phyloP scores from a whole-genome alignment of 768 basidiomycete species.

The Pulveroboletus sp. region DNA sequence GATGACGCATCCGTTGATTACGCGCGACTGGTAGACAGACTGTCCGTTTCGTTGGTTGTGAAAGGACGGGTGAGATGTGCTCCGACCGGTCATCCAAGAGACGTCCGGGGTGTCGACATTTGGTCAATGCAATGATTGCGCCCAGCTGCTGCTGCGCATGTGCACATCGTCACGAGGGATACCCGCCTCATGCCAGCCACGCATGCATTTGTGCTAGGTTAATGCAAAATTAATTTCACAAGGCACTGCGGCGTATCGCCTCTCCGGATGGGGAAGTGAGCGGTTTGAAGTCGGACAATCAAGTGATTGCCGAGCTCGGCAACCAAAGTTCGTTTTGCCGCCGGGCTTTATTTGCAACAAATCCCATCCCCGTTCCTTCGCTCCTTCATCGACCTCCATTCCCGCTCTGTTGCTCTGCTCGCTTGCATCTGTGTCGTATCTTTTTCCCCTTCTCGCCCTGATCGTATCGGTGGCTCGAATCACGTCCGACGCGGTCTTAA shows the following conservation, averaged over 20 bases:
- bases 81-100: constrained; percentile 3
- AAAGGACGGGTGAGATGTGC: no score
- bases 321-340: constrained; percentile 34
- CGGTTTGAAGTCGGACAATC: constrained; percentile 33
- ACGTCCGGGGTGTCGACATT: background rate
- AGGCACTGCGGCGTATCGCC: constrained; percentile 23
- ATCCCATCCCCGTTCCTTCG: constrained; percentile 28
- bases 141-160: constrained; percentile 17
- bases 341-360: constrained; percentile 39
- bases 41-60: no score
- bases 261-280: constrained; percentile 25
- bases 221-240: constrained; percentile 20
- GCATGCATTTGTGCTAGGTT: no score
- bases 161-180: constrained; percentile 9
- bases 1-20: constrained; percentile 24
- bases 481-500: constrained; percentile 9
- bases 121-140: constrained; percentile 18
- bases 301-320: constrained; percentile 36
- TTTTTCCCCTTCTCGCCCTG: background rate
- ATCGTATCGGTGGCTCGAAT: constrained; percentile 1
- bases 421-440: constrained; percentile 3
- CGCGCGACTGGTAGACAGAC: background rate
- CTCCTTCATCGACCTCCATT: constrained; percentile 29
- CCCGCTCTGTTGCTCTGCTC: constrained; percentile 12
- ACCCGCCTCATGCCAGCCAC: no score